Evolutionary conservation across 441 rosid species (phyloP), one percentile per base, ranked within the genome.

Genomic region (Pelargonium myrrhifolium): DNA sequence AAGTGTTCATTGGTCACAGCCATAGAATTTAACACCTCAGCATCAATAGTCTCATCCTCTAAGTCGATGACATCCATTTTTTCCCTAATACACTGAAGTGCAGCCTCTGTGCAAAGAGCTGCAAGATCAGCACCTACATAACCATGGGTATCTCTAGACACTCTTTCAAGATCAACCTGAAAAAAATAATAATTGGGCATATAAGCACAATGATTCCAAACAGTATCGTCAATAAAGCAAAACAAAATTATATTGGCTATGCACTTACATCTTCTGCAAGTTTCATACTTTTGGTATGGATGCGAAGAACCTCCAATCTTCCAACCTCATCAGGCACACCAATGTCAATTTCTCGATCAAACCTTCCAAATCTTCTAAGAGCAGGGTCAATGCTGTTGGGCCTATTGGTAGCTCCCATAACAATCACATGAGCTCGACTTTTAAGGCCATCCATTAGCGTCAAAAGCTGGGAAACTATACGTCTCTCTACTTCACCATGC

Each of bases 331-430:
- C 72, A 1, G 72, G 72, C 22, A 68, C 72, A 59, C 72, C 60
- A 55, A 18, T 55, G 18, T 55, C 60, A 55, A 55, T 55, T 18
- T 55, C 60, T 55, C 60, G 1, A 37, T 68, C 72, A 68, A 68
- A 68, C 60, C 72, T 68, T 18, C 72, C 72, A 24, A 68, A 68
- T 49, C 72, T 68, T 47, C 72, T 42, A 31, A 68, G 72, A 40
- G 66, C 72, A 20, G 72, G 59, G 72, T 68, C 72, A 21, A 68
- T 68, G 72, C 72, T 68, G 60, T 68, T 68, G 3, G 72, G 72
- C n/a, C 72, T 65, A 55, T 55, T 55, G 8, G 60, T 55, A 55
- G 60, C 60, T 10, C 60, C 60, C 60, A 55, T 55, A 8, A 61
- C 60, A 55, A 55, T 55, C 18, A 55, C 60, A 55, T 55, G 60